Evolutionary conservation across 1,284 basidiomycete genomes (phyloP).

Genomic region (Waitea zeae): DNA sequence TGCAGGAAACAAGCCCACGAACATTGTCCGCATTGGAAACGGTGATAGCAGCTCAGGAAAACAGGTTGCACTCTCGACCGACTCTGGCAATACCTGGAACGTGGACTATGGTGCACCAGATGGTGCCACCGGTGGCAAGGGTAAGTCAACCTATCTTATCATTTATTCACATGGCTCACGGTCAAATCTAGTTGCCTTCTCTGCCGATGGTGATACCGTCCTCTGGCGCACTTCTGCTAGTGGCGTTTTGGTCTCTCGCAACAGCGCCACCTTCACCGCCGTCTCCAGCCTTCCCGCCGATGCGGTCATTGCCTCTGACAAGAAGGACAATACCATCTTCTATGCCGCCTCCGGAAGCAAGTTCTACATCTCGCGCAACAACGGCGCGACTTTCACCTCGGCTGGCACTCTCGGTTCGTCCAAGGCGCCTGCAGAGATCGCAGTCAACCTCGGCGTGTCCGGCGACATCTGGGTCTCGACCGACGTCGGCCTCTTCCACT

Average conservation of each 20-base stretch:
- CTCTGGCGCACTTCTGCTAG: slow-evolving; percentile 33
- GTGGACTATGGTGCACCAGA: slow-evolving; percentile 35
- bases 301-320: slow-evolving; percentile 42
- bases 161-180: no score
- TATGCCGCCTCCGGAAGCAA: slow-evolving; percentile 33
- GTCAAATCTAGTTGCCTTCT: slow-evolving; percentile 38
- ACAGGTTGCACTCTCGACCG: slow-evolving; percentile 36
- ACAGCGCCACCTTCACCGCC: slow-evolving; percentile 25
- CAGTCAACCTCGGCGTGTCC: slow-evolving; percentile 30
- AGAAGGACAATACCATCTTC: slow-evolving; percentile 35
- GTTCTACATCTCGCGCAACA: slow-evolving; percentile 40
- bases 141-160: no score
- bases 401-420: slow-evolving; percentile 28
- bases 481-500: slow-evolving; percentile 42
- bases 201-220: slow-evolving; percentile 36
- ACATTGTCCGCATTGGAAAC: slow-evolving; percentile 35
- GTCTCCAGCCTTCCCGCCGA: slow-evolving; percentile 32
- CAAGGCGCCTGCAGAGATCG: slow-evolving; percentile 28
- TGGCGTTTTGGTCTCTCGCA: slow-evolving; percentile 34
- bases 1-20: slow-evolving; percentile 34
- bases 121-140: slow-evolving; percentile 32
- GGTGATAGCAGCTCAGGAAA: slow-evolving; percentile 26
- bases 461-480: slow-evolving; percentile 48
- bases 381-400: slow-evolving; percentile 30
- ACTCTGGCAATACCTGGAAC: slow-evolving; percentile 35